These are phyloP conservation scores for Exsudoporus frostii DNA, from an alignment of 768 basidiomycete genomes.

Conservation along the genomic window DNA sequence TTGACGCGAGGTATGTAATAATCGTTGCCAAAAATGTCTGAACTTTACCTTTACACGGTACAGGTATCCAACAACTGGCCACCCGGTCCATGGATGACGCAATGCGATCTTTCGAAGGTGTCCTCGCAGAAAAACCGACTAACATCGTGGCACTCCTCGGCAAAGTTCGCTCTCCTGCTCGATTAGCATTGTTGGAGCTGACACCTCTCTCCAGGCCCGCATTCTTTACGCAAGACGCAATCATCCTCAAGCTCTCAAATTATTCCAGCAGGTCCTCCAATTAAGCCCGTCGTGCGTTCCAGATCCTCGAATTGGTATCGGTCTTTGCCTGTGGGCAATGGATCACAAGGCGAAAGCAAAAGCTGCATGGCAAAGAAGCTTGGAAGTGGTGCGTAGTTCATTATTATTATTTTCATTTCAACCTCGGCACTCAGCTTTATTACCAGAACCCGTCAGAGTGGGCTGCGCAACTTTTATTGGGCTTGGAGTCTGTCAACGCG, in stretches of 20 bases:
- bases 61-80: constrained; percentile 82
- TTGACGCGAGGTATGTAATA: constrained; percentile 59
- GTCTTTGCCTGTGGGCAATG: constrained; percentile 89
- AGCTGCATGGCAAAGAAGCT: constrained; percentile 85
- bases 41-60: constrained; percentile 1
- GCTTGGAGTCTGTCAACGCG: constrained; percentile 81
- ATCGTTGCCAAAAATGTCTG: background rate
- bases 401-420: background rate
- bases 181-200: background rate
- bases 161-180: constrained; percentile 48
- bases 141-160: constrained; percentile 87
- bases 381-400: constrained; percentile 68
- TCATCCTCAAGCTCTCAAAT: constrained; percentile 73
- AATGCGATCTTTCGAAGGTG: constrained; percentile 73
- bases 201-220: constrained; percentile 55
- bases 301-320: constrained; percentile 94
- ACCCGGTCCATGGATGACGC: constrained; percentile 82
- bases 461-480: constrained; percentile 78
- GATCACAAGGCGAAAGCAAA: constrained; percentile 80
- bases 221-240: constrained; percentile 79
- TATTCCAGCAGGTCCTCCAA: constrained; percentile 82
- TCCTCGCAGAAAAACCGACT: constrained; percentile 73
- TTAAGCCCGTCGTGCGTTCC: constrained; percentile 78
- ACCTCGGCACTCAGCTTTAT: background rate
- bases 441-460: constrained; percentile 72